phyloP scores from a whole-genome alignment of 192 early-diverging fungal genomes.

The Gonapodya prolifera region DNA sequence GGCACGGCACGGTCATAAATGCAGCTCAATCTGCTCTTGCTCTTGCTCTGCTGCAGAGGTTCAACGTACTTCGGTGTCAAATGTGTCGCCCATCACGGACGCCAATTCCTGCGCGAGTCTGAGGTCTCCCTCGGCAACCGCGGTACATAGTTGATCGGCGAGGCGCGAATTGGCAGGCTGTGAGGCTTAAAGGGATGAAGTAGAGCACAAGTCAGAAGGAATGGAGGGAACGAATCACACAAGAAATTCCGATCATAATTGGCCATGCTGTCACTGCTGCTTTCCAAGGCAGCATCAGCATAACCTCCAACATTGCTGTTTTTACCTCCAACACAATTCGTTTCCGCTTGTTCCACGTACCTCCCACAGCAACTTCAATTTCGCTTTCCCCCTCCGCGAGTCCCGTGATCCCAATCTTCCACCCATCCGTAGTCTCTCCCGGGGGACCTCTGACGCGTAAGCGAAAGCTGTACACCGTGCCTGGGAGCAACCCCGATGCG shows the following conservation, averaged over 20 bases:
- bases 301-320: too few species aligned
- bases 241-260: too few species aligned
- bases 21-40: not conserved
- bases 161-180: not conserved
- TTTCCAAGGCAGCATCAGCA: too few species aligned
- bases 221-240: too few species aligned
- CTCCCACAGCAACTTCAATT: not conserved
- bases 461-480: not conserved
- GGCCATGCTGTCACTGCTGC: too few species aligned
- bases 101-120: not conserved
- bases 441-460: not conserved
- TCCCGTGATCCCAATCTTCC: not conserved
- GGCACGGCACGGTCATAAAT: not conserved
- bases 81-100: not conserved
- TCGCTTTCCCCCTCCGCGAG: not conserved
- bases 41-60: too few species aligned
- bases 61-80: not conserved
- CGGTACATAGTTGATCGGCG: not conserved
- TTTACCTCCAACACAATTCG: too few species aligned
- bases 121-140: not conserved
- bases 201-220: too few species aligned
- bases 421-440: not conserved
- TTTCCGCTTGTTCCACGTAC: too few species aligned
- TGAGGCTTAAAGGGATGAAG: too few species aligned
- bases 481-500: not conserved